Base-by-base conservation (phyloP, 1,139 yeast genomes). In the Yamadazyma taylorii region DNA sequence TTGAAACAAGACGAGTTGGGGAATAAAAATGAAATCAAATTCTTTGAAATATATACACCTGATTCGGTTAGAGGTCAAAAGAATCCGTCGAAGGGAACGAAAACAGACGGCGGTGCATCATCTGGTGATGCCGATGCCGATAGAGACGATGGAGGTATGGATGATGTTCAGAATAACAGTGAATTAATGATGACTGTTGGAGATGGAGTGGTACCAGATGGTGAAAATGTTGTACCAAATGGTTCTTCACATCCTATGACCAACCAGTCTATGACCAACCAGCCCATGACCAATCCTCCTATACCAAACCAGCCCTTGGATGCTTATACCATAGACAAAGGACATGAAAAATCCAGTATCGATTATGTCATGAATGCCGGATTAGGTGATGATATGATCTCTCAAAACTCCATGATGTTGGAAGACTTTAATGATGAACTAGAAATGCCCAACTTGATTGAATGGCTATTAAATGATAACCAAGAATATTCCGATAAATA, bases 401-500 rank as follows among this genome's bases (percentile, higher is more conserved):
- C 12, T 8, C 3, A 4, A 11, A 10, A 11, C n/a, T 16, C 12
- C 24, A 25, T 8, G 30, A 17, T 19, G 15, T 3, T 13, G 6
- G 21, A 17, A 10, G 31, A 5, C 19, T 14, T 19, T 11, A 14
- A 25, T 11, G 34, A 30, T 15, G 37, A 37, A 14, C 9, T 29
- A 14, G 42, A 35, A 15, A 31, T 34, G 33, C 23, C 33, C 9
- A 32, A 36, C 26, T 36, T 40, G 34, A 38, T 40, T 10, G 43
- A 35, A 26, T 40, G 42, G 42, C 33, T 40, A 11, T 32, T 40
- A 12, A 36, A 39, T 27, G 42, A 41, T 28, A 37, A 35, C 22
- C 31, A 33, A 15, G 39, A 45, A 17, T 46, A 52, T 33, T 46
- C 48, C 25, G 37, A 42, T 9, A 47, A 49, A 15, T 50, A 51